Conservation (phyloP, 176 grass and related monocot species). For the Hsuehochloa calcarea region DNA sequence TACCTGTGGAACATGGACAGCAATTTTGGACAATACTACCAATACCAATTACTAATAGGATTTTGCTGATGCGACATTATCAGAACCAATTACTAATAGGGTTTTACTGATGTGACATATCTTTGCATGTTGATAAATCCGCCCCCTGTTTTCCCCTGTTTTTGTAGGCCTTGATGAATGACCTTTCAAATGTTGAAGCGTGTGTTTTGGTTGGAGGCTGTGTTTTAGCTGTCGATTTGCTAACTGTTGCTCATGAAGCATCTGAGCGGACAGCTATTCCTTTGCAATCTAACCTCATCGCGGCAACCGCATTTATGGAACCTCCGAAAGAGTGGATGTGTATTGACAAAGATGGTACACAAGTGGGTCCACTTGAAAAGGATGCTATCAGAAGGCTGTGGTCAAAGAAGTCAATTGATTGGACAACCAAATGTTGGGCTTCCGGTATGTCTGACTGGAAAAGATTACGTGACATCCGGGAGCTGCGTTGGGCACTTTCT, state of each 20-base stretch:
- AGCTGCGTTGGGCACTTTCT: slow-evolving; percentile 89
- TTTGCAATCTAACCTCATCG: slow-evolving; percentile 94
- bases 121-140: slow-evolving; percentile 40
- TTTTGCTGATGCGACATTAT: background rate
- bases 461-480: slow-evolving; percentile 87
- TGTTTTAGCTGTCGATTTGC: slow-evolving; percentile 89
- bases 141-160: slow-evolving; percentile 18
- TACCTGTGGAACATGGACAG: slow-evolving; percentile 10
- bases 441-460: slow-evolving; percentile 96
- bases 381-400: slow-evolving; percentile 92
- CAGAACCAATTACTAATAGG: slow-evolving; percentile 4
- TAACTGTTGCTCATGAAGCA: slow-evolving; percentile 80
- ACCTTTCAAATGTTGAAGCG: slow-evolving; percentile 94
- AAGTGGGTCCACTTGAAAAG: slow-evolving; percentile 90
- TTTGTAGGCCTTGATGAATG: slow-evolving; percentile 84
- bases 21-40: slow-evolving; percentile 17
- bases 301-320: slow-evolving; percentile 92
- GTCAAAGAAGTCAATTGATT: slow-evolving; percentile 92
- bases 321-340: slow-evolving; percentile 98
- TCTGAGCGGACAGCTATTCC: slow-evolving; percentile 95
- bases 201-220: slow-evolving; percentile 95
- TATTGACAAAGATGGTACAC: slow-evolving; percentile 82
- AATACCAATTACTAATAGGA: slow-evolving; percentile 12
- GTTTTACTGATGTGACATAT: slow-evolving; percentile 4
- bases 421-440: slow-evolving; percentile 96